Evolutionary conservation across 164 flowering plant species (phyloP), one percentile per base, ranked within the genome.

Genomic region (Berberis thunbergii): DNA sequence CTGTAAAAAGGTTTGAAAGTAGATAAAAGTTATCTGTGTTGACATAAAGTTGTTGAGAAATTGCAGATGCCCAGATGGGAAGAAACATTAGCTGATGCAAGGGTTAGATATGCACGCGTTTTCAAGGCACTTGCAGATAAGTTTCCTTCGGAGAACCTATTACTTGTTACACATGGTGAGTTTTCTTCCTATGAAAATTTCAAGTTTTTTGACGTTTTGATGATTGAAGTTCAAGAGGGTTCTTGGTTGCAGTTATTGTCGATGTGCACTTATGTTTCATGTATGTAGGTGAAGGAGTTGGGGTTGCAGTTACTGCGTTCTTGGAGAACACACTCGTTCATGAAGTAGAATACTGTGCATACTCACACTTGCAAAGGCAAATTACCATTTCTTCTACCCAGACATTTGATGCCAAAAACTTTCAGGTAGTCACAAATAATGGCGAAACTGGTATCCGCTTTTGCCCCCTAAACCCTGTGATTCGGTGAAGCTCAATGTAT

Each of bases 131-230:
- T 92, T 60, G 96, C 98, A 7, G 82, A 92, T 75, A 84, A 79
- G 74, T 85, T 70, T 65, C 96, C 93, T 12, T 53, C 73, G 1
- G 91, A 89, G 55, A 87, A 89, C 72, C 66, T 93, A 79, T 74
- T 93, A 75, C 77, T 93, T 56, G 86, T 93, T 42, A 83, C 97
- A 1, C 98, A 89, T 50, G 97, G 96, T 89, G 68, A 76, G 82
- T 46, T 60, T 62, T 63, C 6, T 61, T 3, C 67, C 63, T 4
- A 2, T 2, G 8, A 57, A 6, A 12, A 6, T 7, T 11, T 55
- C 58, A 55, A n/a, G 4, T 57, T 26, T 6, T 40, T 26, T 57
- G 2, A 57, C 3, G 0, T 41, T 41, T 7, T 57, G 13, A 52
- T 3, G 55, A 3, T 52, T 12, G 55, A 10, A 11, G 10, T 52